Evolutionary conservation across 1,284 basidiomycete species (phyloP).

Genomic region (Veloboletus limbatus): DNA sequence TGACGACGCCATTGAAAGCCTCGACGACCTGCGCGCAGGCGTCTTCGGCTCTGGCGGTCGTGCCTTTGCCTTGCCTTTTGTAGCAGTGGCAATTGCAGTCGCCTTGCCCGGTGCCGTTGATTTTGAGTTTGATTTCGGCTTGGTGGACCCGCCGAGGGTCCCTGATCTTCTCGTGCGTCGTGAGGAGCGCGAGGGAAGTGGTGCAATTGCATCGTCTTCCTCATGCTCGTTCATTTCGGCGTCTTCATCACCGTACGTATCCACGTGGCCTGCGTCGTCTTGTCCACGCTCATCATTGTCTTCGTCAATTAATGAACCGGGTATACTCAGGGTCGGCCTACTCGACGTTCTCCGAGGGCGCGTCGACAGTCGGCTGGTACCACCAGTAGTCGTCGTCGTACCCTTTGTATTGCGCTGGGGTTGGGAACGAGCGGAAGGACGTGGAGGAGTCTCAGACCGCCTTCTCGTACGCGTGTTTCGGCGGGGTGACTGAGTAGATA

Average conservation of each 20-base stretch:
- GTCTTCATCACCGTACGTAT: constrained; percentile 24
- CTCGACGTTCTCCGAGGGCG: constrained; percentile 16
- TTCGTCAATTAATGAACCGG: constrained; percentile 54
- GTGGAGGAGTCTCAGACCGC: constrained; percentile 16
- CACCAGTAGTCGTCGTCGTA: neutral
- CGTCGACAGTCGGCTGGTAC: neutral
- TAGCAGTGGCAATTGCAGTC: neutral
- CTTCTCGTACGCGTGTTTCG: constrained; percentile 12
- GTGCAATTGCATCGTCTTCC: constrained; percentile 49
- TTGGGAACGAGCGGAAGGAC: constrained; percentile 11
- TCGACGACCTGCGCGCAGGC: constrained; percentile 31
- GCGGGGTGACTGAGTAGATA: constrained; percentile 15
- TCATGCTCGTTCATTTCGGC: constrained; percentile 19
- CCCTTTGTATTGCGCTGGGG: constrained; percentile 9
- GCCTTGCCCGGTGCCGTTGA: neutral
- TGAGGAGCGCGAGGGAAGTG: constrained; percentile 41
- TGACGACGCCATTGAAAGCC: constrained; percentile 30
- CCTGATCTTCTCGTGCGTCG: constrained; percentile 27
- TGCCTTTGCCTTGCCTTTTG: constrained; percentile 19
- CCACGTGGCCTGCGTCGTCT: constrained; percentile 21
- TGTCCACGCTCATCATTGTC: constrained; percentile 35
- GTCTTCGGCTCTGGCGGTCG: constrained; percentile 21
- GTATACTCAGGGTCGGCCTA: constrained; percentile 38
- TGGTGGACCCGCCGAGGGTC: constrained; percentile 9
- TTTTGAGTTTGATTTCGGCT: constrained; percentile 13